phyloP scores from a whole-genome alignment of 345 rosid species.

The Salix exigua region DNA sequence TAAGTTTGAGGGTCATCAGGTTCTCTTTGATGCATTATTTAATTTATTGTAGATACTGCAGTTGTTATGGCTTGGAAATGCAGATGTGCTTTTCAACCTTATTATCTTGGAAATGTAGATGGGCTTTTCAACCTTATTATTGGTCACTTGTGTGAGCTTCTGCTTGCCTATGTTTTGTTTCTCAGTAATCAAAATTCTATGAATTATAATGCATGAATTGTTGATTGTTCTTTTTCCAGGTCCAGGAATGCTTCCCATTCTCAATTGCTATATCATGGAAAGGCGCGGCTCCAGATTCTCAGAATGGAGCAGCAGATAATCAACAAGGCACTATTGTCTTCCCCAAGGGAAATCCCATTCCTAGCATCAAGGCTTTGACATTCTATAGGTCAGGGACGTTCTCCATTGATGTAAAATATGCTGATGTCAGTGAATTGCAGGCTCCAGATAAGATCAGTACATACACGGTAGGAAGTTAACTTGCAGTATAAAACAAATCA shows the following conservation, averaged over 20 bases:
- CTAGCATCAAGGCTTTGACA: conserved; percentile 82
- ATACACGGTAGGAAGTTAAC: conserved; percentile 49
- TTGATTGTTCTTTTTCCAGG: conserved; percentile 36
- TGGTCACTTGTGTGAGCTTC: not conserved
- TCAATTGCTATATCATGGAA: conserved; percentile 78
- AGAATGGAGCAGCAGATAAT: conserved; percentile 58
- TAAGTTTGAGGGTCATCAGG: too few species aligned
- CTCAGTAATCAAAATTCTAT: not conserved
- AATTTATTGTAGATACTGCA: not conserved
- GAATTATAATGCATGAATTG: not conserved
- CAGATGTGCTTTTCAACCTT: not conserved
- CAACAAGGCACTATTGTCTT: conserved; percentile 76
- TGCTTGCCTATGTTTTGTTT: not conserved
- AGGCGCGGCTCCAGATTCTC: conserved; percentile 60
- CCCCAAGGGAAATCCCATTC: conserved; percentile 80
- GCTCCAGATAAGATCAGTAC: conserved; percentile 75
- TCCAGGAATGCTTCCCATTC: conserved; percentile 82
- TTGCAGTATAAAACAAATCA: not conserved
- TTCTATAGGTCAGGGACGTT: conserved; percentile 77
- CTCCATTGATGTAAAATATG: conserved; percentile 68
- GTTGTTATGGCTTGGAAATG: not conserved
- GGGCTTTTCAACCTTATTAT: not conserved
- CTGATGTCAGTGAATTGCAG: conserved; percentile 58
- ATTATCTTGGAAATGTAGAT: not conserved
- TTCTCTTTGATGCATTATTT: not conserved